These are phyloP conservation scores for Penicillium manginii DNA, from an alignment of 495 filamentous ascomycete species.

Conservation along the genomic window DNA sequence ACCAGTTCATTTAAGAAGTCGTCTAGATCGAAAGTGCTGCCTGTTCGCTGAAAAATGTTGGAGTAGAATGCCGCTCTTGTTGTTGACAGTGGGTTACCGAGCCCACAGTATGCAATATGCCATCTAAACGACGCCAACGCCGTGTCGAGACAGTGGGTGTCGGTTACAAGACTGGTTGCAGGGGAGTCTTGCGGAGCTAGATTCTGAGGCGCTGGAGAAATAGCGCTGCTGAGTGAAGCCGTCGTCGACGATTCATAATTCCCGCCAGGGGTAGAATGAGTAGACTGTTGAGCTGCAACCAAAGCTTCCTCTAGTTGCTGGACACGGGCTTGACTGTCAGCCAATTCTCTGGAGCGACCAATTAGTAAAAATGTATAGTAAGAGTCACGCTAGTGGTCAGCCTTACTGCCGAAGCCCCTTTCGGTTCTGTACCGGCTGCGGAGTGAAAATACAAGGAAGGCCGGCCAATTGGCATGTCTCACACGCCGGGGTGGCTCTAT, in stretches of 20 bases:
- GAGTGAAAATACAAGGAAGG: conserved; percentile 28
- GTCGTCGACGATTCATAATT: neutral
- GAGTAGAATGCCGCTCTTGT: conserved; percentile 26
- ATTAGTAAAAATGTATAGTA: conserved; percentile 8
- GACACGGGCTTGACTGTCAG: conserved; percentile 28
- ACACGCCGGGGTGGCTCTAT: conserved; percentile 30
- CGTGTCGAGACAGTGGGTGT: conserved; percentile 26
- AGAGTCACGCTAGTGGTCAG: neutral
- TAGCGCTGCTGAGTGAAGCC: conserved; percentile 8
- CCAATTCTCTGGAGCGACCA: conserved; percentile 23
- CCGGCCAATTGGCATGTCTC: conserved; percentile 31
- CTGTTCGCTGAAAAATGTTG: conserved; percentile 20
- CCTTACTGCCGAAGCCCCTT: conserved; percentile 30
- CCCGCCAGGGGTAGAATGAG: conserved; percentile 1
- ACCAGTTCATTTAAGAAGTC: conserved; percentile 21
- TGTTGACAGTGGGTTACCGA: conserved; percentile 21
- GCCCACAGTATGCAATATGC: conserved; percentile 30
- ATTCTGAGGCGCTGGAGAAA: conserved; percentile 6
- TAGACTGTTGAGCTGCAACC: conserved; percentile 3
- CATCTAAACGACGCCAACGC: conserved; percentile 24
- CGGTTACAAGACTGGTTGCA: conserved; percentile 9
- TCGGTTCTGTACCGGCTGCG: conserved; percentile 10
- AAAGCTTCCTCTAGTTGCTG: conserved; percentile 24
- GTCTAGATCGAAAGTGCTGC: conserved; percentile 27
- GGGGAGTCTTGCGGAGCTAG: neutral